These are phyloP conservation scores for Dactylellina haptotyla DNA, from an alignment of 2,329 filamentous ascomycete species.

Conservation along the genomic window DNA sequence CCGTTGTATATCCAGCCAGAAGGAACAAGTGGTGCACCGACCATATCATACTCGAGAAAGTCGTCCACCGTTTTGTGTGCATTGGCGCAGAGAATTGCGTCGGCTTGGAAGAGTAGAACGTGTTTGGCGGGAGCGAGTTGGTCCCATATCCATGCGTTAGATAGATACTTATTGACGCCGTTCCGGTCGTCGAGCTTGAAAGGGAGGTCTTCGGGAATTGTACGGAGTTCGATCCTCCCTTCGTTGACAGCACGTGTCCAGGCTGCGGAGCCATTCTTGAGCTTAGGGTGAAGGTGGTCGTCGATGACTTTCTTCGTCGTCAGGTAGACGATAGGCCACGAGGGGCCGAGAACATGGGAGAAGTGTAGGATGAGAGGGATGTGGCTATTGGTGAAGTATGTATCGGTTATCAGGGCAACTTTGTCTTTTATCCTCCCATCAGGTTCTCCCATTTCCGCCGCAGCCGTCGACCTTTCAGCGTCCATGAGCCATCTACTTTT, in stretches of 20 bases:
- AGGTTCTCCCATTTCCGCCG: too few relatives aligned
- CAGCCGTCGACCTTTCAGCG: too few relatives aligned
- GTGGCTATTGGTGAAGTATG: slow-evolving; percentile 60
- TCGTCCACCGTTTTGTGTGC: slow-evolving; percentile 59
- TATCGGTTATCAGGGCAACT: slow-evolving; percentile 62
- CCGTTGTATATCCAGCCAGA: slow-evolving; percentile 60
- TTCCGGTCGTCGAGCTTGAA: slow-evolving; percentile 60
- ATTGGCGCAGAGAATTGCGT: slow-evolving; percentile 61
- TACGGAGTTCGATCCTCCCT: slow-evolving; percentile 61
- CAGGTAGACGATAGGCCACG: slow-evolving; percentile 64
- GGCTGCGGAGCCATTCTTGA: slow-evolving; percentile 54
- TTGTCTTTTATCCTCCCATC: slow-evolving; percentile 55
- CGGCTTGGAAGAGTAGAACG: slow-evolving; percentile 63
- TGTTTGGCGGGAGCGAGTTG: slow-evolving; percentile 60
- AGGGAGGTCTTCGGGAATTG: slow-evolving; percentile 60
- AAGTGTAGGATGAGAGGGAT: slow-evolving; percentile 62
- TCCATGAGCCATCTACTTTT: too few relatives aligned
- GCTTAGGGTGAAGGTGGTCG: slow-evolving; percentile 42
- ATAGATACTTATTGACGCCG: slow-evolving; percentile 61
- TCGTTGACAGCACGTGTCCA: slow-evolving; percentile 61
- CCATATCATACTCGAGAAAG: slow-evolving; percentile 61
- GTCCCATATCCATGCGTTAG: slow-evolving; percentile 62
- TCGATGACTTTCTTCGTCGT: slow-evolving; percentile 60
- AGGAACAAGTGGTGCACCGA: slow-evolving; percentile 59
- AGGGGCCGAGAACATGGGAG: slow-evolving; percentile 62